phyloP scores from a whole-genome alignment of 345 rosid species.

The Pistacia integerrima region DNA sequence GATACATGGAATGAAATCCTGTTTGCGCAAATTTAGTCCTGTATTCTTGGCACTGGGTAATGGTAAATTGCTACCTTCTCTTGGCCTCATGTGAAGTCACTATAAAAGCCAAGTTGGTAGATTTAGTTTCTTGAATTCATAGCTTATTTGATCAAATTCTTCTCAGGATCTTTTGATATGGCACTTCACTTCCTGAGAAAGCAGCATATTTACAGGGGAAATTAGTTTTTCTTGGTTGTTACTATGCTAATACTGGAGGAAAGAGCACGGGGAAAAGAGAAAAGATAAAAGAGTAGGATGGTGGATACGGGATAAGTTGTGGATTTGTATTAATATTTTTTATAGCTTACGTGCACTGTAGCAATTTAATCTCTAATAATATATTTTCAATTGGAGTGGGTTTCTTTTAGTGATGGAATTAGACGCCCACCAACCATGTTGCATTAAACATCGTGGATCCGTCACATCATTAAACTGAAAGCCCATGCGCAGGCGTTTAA shows the following conservation, averaged over 20 bases:
- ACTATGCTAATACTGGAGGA: neutral
- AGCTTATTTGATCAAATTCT: neutral
- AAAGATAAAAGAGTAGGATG: neutral
- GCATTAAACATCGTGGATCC: no score
- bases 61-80: neutral
- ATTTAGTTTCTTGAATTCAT: neutral
- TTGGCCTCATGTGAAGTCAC: neutral
- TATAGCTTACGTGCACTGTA: no score
- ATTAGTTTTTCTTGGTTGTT: neutral
- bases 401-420: no score
- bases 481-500: no score
- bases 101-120: neutral
- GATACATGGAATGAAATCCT: constrained; percentile 78
- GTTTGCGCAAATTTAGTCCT: constrained; percentile 40
- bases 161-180: neutral
- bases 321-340: no score
- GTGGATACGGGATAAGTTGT: neutral
- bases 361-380: neutral
- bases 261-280: no score
- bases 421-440: no score
- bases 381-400: no score
- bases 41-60: neutral
- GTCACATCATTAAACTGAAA: no score
- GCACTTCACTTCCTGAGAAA: neutral
- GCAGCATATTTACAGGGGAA: neutral